These are phyloP conservation scores for Chaetomium olivaceum DNA, from an alignment of 2,329 filamentous ascomycete species.

Conservation along the genomic window DNA sequence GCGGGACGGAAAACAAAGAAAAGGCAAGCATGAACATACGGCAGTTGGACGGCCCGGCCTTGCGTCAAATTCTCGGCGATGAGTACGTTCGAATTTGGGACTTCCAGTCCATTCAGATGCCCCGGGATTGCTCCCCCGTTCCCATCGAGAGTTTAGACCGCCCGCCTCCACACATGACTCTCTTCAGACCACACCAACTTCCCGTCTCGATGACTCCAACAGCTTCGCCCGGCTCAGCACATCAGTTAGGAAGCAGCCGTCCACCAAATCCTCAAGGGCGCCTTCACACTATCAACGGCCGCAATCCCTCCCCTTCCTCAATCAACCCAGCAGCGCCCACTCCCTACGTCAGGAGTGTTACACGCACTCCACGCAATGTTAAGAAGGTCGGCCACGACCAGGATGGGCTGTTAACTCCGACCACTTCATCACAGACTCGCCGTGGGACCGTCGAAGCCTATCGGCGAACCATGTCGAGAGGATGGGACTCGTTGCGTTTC, in stretches of 20 bases:
- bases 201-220: background rate
- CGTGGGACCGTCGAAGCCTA: background rate
- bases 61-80: conserved; percentile 8
- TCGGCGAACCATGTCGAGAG: background rate
- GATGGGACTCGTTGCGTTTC: background rate
- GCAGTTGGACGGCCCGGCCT: background rate
- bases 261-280: background rate
- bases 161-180: background rate
- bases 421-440: background rate
- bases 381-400: background rate
- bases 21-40: conserved; percentile 1
- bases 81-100: background rate
- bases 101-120: background rate
- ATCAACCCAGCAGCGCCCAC: background rate
- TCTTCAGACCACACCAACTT: too few species aligned
- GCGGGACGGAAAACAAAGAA: background rate
- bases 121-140: background rate
- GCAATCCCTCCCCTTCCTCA: background rate
- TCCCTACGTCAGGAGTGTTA: background rate
- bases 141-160: conserved; percentile 6
- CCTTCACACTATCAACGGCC: background rate
- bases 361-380: background rate
- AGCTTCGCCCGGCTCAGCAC: background rate
- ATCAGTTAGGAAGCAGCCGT: background rate
- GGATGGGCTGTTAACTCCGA: background rate